Evolutionary conservation across 257 asterid genomes (phyloP).

Genomic region (Salvia miltiorrhiza): DNA sequence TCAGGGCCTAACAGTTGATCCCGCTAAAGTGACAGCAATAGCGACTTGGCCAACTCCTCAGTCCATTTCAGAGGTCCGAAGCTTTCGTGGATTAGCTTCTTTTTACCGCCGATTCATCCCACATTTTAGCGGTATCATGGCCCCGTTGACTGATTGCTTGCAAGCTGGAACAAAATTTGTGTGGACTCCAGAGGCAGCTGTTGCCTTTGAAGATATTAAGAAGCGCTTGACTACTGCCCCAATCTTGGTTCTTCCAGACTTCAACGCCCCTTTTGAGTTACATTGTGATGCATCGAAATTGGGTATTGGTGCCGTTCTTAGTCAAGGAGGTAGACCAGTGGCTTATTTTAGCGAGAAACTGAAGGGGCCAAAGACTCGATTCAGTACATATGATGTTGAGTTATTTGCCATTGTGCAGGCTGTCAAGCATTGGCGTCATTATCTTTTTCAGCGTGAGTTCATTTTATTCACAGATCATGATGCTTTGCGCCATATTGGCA

Average conservation of each 20-base stretch:
- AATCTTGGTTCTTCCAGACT: background rate
- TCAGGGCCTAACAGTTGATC: background rate
- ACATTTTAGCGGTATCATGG: background rate
- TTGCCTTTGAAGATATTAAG: background rate
- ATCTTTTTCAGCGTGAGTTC: too few relatives aligned
- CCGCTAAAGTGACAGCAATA: background rate
- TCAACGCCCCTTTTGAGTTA: background rate
- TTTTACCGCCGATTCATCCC: background rate
- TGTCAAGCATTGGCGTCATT: background rate
- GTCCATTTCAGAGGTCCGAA: background rate
- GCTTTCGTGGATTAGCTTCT: background rate
- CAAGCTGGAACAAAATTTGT: background rate
- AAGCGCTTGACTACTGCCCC: background rate
- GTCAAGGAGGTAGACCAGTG: background rate
- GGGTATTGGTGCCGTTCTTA: background rate
- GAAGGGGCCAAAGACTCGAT: background rate
- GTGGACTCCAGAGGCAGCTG: background rate
- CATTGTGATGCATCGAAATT: background rate
- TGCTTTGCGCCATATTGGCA: background rate
- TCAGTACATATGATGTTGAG: background rate
- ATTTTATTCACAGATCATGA: background rate
- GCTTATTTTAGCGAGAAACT: background rate
- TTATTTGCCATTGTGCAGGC: background rate
- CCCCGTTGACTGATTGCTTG: background rate
- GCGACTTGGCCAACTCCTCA: background rate